Evolutionary conservation across 176 grass and related monocot species (phyloP).

Genomic region (bread wheat (Triticum aestivum)): DNA sequence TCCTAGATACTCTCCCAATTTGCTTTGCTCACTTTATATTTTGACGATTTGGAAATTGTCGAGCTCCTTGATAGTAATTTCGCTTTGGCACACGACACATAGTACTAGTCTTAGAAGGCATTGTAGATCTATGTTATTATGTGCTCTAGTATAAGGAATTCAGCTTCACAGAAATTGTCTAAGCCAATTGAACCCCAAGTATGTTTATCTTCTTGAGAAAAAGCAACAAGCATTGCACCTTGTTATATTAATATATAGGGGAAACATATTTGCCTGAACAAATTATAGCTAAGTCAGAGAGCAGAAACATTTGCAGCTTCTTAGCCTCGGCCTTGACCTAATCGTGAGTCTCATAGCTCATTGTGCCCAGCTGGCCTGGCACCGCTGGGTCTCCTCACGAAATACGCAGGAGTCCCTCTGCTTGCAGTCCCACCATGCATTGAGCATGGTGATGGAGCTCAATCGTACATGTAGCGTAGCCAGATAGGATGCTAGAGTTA

Average conservation of each 20-base stretch:
- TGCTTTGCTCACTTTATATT: not conserved
- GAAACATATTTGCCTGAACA: not conserved
- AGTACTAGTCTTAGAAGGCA: not conserved
- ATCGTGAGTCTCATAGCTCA: not conserved
- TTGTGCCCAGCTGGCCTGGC: not conserved
- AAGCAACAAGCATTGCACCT: not conserved
- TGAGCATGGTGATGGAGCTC: not conserved
- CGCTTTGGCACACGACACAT: not conserved
- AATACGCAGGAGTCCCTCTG: not conserved
- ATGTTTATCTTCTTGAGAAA: not conserved
- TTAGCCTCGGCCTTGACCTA: not conserved
- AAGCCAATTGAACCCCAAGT: not conserved
- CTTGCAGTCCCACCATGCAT: not conserved
- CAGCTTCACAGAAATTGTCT: not conserved
- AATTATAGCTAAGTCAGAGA: not conserved
- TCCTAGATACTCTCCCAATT: not conserved
- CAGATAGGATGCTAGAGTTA: not conserved
- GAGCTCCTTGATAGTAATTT: not conserved
- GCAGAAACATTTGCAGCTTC: not conserved
- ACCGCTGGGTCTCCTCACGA: not conserved
- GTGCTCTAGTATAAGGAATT: not conserved
- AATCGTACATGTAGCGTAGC: not conserved
- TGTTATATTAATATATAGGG: not conserved
- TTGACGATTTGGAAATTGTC: conserved; percentile 9
- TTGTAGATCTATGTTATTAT: not conserved